Base-by-base conservation (phyloP, 2,329 filamentous ascomycete species). In the Xylaria multiplex region DNA sequence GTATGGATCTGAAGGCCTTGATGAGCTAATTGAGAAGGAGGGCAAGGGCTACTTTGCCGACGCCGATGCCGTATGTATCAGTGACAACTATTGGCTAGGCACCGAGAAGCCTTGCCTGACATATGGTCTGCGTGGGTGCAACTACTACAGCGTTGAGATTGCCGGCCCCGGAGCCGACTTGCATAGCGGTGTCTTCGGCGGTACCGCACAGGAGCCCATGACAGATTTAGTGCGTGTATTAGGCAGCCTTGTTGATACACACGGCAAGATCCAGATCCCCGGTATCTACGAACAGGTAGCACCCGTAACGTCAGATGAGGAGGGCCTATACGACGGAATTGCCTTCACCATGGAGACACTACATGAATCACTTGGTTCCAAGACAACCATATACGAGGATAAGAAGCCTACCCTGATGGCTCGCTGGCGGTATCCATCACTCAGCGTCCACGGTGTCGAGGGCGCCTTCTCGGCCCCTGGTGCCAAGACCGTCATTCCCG, bases 21-120 rank as follows among this genome's bases (percentile, higher is more conserved):
- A 99, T 76, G 95, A 97, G 73, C 91, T 98, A 72, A 97, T 99
- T 81, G 86, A 91, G 72, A 90, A 88, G 53, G 96, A 99, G 82
- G 93, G 91, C 71, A 93, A 96, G 83, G 91, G 92, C 75, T 98
- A 90, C 85, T 99, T 99, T 84, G 93, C 93, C 76, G 95, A 97
- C 75, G 90, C 93, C 42, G 96, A 99, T 72, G 96, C 94, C 6
- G 93, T 98, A 67, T 99, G 96, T 83, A 99, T 99, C 78, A 97
- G 93, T 54, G 96, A 99, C 81, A 99, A 99, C 87, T 99, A 99
- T 89, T 99, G 96, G 96, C 90, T 99, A 46, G 96, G 96, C 65
- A 98, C 96, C 6, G 93, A 98, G 86, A 97, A 97, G 86, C 96
- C 96, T 13, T 99, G 96, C 80, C 83, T 99, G 76, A 99, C 96